Conservation (phyloP, 2,329 filamentous ascomycete genomes). For the Sporothrix sp. region DNA sequence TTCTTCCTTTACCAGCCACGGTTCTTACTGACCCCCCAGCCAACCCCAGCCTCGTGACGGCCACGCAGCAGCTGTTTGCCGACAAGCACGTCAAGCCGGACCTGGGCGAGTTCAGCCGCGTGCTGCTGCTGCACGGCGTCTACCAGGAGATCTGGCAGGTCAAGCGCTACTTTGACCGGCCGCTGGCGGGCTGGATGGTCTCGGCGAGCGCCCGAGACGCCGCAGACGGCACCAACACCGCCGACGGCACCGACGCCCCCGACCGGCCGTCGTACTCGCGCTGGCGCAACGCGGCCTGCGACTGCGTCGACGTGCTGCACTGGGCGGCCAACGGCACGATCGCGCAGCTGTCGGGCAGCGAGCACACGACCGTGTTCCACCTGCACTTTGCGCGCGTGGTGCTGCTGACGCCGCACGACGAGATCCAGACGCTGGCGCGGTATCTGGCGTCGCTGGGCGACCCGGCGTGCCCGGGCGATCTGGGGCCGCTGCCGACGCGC, state of each 20-base stretch:
- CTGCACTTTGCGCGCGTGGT: conserved; percentile 45
- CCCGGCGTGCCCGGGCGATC: neutral
- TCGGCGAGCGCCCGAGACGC: neutral
- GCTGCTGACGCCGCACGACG: conserved; percentile 37
- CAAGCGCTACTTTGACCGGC: conserved; percentile 1
- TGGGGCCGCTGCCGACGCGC: neutral
- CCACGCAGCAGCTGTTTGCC: neutral
- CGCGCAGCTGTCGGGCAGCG: conserved; percentile 37
- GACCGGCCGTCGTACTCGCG: neutral
- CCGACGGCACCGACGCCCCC: neutral
- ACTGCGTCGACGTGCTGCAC: conserved; percentile 42
- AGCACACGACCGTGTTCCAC: conserved; percentile 46
- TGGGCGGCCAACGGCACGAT: conserved; percentile 47
- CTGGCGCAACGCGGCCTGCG: neutral
- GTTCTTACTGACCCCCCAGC: neutral
- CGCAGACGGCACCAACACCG: neutral
- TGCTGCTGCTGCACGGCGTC: neutral
- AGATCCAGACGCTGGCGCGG: conserved; percentile 34
- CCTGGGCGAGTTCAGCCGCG: neutral
- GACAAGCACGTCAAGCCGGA: neutral
- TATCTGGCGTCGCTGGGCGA: conserved; percentile 21
- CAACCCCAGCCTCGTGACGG: neutral
- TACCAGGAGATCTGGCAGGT: conserved; percentile 4
- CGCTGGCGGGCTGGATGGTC: neutral
- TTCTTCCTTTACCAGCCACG: neutral